Conservation (phyloP, 2,329 filamentous ascomycete genomes). For the Aspergillus neotritici region DNA sequence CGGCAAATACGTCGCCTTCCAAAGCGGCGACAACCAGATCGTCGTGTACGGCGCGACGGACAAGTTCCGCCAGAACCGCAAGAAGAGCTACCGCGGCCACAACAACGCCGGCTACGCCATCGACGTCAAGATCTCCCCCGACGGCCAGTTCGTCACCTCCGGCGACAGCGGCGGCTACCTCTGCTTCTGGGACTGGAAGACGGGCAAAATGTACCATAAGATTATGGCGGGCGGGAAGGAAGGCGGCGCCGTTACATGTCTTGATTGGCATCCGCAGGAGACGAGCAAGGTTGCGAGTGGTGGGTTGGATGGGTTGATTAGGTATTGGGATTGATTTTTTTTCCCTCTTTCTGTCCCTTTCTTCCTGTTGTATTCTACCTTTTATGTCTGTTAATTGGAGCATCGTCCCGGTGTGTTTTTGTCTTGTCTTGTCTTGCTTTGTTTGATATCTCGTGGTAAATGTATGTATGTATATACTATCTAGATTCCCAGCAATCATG, state of each 20-base stretch:
- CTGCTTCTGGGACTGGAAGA: conserved; percentile 99
- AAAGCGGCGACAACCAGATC: conserved; percentile 92
- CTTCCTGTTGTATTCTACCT: neutral
- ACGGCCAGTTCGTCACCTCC: conserved; percentile 82
- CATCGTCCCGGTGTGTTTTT: too few relatives aligned
- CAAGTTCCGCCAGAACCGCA: conserved; percentile 94
- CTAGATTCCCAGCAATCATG: too few relatives aligned
- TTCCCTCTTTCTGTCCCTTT: neutral
- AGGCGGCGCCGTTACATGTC: conserved; percentile 74
- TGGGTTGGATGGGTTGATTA: conserved; percentile 80
- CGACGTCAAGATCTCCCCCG: conserved; percentile 79
- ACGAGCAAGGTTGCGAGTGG: conserved; percentile 89
- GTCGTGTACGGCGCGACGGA: conserved; percentile 91
- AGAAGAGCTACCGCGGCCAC: conserved; percentile 93
- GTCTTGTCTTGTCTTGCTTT: too few relatives aligned
- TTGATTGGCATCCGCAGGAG: conserved; percentile 97
- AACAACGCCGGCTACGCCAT: conserved; percentile 94
- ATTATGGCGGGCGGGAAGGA: conserved; percentile 64
- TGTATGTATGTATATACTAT: too few relatives aligned
- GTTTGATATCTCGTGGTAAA: too few relatives aligned
- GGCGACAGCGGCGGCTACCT: conserved; percentile 86
- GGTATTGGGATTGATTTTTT: conserved; percentile 75
- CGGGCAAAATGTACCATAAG: conserved; percentile 98
- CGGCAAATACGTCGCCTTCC: conserved; percentile 91
- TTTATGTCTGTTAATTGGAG: too few relatives aligned